Evolutionary conservation across 345 rosid genomes (phyloP).

Genomic region (Hibiscus trionum): DNA sequence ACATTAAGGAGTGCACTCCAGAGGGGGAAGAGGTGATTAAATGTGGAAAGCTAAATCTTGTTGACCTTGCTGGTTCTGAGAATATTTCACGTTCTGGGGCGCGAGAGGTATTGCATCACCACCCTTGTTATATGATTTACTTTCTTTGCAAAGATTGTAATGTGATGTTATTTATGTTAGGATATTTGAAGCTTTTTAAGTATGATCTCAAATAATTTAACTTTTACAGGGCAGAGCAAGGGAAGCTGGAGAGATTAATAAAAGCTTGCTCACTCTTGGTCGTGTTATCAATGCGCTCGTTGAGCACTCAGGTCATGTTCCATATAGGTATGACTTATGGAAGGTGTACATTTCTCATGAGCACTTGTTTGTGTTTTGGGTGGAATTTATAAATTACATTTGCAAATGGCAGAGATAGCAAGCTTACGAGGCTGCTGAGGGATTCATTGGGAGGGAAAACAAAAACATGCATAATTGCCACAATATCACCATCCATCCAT

Average conservation of each 20-base stretch:
- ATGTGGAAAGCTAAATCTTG: constrained; percentile 96
- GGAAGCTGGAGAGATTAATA: constrained; percentile 99
- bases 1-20: constrained; percentile 88
- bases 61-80: constrained; percentile 99
- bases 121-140: neutral
- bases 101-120: constrained; percentile 55
- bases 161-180: neutral
- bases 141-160: constrained; percentile 16
- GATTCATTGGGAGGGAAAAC: constrained; percentile 98
- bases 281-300: constrained; percentile 96
- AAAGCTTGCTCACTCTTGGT: constrained; percentile 97
- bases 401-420: constrained; percentile 73
- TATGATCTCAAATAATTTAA: constrained; percentile 9
- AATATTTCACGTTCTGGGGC: constrained; percentile 99
- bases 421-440: constrained; percentile 87
- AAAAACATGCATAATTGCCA: constrained; percentile 97
- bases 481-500: constrained; percentile 83
- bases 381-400: constrained; percentile 14
- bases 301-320: constrained; percentile 97
- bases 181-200: neutral
- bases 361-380: constrained; percentile 5
- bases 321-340: constrained; percentile 54
- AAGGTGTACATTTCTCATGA: neutral
- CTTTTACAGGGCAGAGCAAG: constrained; percentile 92
- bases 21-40: constrained; percentile 99